These are phyloP conservation scores for Hypoxylon sp. DNA, from an alignment of 2,329 filamentous ascomycete genomes.

Conservation along the genomic window DNA sequence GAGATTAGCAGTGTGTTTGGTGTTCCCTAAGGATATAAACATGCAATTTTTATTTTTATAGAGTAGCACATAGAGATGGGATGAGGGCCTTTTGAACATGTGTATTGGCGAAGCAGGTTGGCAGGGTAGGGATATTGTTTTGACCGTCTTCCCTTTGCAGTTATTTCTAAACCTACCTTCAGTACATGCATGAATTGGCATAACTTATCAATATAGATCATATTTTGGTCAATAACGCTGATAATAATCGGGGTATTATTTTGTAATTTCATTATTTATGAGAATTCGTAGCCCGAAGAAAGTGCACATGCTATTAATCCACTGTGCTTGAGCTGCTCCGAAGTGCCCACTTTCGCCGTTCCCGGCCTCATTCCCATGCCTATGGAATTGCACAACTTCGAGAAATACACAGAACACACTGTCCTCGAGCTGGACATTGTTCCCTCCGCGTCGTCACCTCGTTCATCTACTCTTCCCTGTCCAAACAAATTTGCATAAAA, in stretches of 20 bases:
- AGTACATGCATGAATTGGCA: too few relatives aligned
- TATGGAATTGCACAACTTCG: conserved; percentile 7
- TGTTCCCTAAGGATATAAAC: too few relatives aligned
- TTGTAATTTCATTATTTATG: conserved; percentile 43
- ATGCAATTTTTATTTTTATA: too few relatives aligned
- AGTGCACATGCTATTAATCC: conserved; percentile 29
- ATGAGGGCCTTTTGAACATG: too few relatives aligned
- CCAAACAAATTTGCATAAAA: conserved; percentile 34
- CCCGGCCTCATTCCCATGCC: conserved; percentile 11
- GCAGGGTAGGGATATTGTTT: too few relatives aligned
- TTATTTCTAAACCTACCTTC: too few relatives aligned
- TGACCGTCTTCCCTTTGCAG: too few relatives aligned
- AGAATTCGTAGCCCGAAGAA: conserved; percentile 29
- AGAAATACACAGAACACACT: conserved; percentile 20
- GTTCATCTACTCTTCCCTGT: conserved; percentile 18
- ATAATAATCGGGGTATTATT: conserved; percentile 42
- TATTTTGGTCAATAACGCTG: neutral
- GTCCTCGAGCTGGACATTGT: conserved; percentile 8
- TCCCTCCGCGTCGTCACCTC: conserved; percentile 13
- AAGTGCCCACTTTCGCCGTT: conserved; percentile 17
- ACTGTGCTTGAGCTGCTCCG: conserved; percentile 20
- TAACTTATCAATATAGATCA: neutral
- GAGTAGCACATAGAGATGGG: too few relatives aligned
- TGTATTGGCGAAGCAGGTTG: too few relatives aligned
- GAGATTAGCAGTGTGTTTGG: too few relatives aligned